Percentiles rank a stretch among this genome's conserved stretches.
These are phyloP conservation scores for Bipolaris victoriae DNA, from an alignment of 2,329 filamentous ascomycete species.

Conservation along the genomic window DNA sequence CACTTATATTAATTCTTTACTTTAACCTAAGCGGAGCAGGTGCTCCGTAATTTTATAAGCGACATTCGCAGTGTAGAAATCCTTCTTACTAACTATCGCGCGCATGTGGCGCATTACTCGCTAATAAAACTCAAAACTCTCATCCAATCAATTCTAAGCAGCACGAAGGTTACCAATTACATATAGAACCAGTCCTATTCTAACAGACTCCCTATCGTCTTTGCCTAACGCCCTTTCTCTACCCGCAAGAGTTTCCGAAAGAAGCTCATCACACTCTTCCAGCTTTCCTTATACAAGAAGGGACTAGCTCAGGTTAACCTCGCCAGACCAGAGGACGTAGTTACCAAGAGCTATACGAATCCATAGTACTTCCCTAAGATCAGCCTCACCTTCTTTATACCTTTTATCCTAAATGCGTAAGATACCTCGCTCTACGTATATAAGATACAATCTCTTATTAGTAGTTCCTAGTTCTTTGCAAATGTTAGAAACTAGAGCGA, in stretches of 20 bases:
- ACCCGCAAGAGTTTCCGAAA: slow-evolving; percentile 3
- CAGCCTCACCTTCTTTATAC: slow-evolving; percentile 7
- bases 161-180: not conserved
- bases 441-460: slow-evolving; percentile 9
- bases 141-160: too few relatives aligned
- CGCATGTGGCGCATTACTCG: too few relatives aligned
- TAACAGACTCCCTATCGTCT: slow-evolving; percentile 1
- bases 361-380: slow-evolving; percentile 2
- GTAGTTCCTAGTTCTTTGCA: slow-evolving; percentile 5
- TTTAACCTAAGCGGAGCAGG: too few relatives aligned
- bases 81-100: too few relatives aligned
- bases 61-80: too few relatives aligned
- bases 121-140: too few relatives aligned
- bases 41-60: too few relatives aligned
- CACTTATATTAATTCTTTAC: too few relatives aligned
- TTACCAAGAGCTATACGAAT: slow-evolving; percentile 10
- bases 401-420: slow-evolving; percentile 11
- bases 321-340: slow-evolving; percentile 6
- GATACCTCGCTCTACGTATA: slow-evolving; percentile 10
- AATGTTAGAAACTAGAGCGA: slow-evolving; percentile 4
- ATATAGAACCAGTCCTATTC: slow-evolving; percentile 1
- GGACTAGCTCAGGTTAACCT: slow-evolving; percentile 7
- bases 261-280: slow-evolving; percentile 7
- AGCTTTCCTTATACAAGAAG: slow-evolving; percentile 8
- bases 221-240: slow-evolving; percentile 2